Conservation (phyloP, 768 basidiomycete genomes). For the Amanita molliuscula region DNA sequence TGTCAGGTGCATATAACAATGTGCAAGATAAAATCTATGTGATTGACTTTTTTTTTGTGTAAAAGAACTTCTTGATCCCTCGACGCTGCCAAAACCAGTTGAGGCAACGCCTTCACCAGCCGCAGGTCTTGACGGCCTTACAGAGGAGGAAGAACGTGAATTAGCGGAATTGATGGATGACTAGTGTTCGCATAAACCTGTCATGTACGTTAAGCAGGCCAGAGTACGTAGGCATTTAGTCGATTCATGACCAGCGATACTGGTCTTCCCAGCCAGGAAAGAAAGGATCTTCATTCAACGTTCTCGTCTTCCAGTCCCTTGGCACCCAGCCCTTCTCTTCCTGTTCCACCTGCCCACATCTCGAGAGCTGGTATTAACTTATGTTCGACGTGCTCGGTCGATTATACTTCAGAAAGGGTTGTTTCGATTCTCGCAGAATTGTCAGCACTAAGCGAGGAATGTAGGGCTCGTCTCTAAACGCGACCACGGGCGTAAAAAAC, state of each 20-base stretch:
- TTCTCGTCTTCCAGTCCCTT: slow-evolving; percentile 36
- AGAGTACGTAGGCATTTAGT: not conserved
- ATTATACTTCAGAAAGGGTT: slow-evolving; percentile 31
- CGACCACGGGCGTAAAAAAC: slow-evolving; percentile 37
- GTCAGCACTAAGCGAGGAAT: slow-evolving; percentile 37
- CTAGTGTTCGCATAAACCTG: not conserved
- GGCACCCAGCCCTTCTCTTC: slow-evolving; percentile 36
- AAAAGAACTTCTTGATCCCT: slow-evolving; percentile 31
- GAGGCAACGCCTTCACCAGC: slow-evolving; percentile 6
- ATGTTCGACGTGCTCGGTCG: slow-evolving; percentile 29
- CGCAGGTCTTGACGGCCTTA: slow-evolving; percentile 33
- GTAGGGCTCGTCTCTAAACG: slow-evolving; percentile 34
- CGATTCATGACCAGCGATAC: not conserved
- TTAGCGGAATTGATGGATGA: slow-evolving; percentile 62
- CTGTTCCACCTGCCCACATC: slow-evolving; percentile 37
- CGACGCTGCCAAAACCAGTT: slow-evolving; percentile 2
- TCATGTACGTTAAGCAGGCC: not conserved
- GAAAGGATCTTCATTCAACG: slow-evolving; percentile 40
- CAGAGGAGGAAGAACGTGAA: slow-evolving; percentile 87
- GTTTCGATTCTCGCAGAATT: slow-evolving; percentile 29
- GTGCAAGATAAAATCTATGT: not conserved
- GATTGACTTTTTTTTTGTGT: not conserved
- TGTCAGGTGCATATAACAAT: slow-evolving; percentile 38
- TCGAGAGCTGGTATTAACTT: slow-evolving; percentile 34
- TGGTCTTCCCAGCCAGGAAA: slow-evolving; percentile 33